Base-by-base conservation (phyloP, 164 flowering plant genomes). In the Nymphaea colorata region DNA sequence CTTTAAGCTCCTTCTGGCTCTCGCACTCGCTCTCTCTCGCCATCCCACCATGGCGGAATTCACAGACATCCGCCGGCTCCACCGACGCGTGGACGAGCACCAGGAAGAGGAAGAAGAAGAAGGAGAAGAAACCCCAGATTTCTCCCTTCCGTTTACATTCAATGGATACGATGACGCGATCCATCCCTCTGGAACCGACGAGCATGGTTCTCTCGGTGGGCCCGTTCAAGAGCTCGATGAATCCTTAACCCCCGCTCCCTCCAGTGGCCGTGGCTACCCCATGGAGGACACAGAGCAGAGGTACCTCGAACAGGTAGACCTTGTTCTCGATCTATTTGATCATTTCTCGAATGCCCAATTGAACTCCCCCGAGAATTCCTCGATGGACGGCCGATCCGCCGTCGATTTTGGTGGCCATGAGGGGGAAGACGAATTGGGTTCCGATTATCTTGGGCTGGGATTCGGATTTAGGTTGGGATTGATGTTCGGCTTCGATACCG, bases 281-380 rank as follows among this genome's bases (percentile, higher is more conserved):
- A 82, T 76, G 51, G 77, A 82, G 4, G 68, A 72, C 60, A 44
- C 70, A 42, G 64, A 68, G 51, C 70, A 67, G 44, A 84, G 80
- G 73, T 66, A 76, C 44, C 76, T 73, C 15, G 67, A 65, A 69
- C 89, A 85, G 84, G 90, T 81, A 44, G 83, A 69, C 60, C 82
- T 85, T 70, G 85, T 81, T 62, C 75, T 85, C 79, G 84, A 86
- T 76, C 70, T 88, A 74, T 81, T 87, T 25, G 86, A 86, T 42
- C 82, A 82, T 17, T 78, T 83, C 4, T 78, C 82, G 17, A 59
- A 71, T 72, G 42, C 61, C 71, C 43, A 70, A 43, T 4, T 61
- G 67, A 68, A 68, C 25, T 64, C 68, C 25, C 65, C 62, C 67
- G 10, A 64, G 16, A 80, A 82, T 60, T 47, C 69, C 5, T 25